phyloP scores from a whole-genome alignment of 2,329 filamentous ascomycete genomes.

The Colletotrichum australisinense region DNA sequence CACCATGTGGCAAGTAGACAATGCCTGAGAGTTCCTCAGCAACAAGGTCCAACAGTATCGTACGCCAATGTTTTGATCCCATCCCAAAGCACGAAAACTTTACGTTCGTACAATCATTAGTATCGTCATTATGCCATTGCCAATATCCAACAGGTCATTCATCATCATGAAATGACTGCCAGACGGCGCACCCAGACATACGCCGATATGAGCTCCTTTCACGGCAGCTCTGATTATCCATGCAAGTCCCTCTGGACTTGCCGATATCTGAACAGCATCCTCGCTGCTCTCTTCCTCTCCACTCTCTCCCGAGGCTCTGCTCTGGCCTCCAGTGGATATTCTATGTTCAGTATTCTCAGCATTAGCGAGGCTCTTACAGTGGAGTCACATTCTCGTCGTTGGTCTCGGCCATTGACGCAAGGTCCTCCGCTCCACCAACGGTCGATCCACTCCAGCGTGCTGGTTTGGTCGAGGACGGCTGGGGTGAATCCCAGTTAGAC shows the following conservation, averaged over 20 bases:
- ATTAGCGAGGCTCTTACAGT: conserved; percentile 55
- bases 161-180: conserved; percentile 28
- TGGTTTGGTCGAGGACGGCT: conserved; percentile 62
- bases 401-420: conserved; percentile 59
- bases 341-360: conserved; percentile 20
- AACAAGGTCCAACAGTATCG: conserved; percentile 6
- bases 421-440: conserved; percentile 56
- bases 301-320: background rate
- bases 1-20: conserved; percentile 1
- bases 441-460: conserved; percentile 74
- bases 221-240: conserved; percentile 5
- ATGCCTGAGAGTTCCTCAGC: conserved; percentile 3
- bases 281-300: background rate
- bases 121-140: conserved; percentile 36
- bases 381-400: conserved; percentile 57
- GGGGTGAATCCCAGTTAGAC: conserved; percentile 71
- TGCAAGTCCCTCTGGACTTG: background rate
- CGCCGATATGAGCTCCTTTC: conserved; percentile 17
- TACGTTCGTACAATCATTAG: conserved; percentile 36
- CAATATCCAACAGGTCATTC: conserved; percentile 23
- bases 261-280: background rate
- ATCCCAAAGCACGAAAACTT: conserved; percentile 29
- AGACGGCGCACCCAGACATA: conserved; percentile 29
- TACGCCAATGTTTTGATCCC: background rate
- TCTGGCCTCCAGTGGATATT: background rate